Base-by-base conservation (phyloP, 2,329 filamentous ascomycete species). In the Cladorrhinum sp. region DNA sequence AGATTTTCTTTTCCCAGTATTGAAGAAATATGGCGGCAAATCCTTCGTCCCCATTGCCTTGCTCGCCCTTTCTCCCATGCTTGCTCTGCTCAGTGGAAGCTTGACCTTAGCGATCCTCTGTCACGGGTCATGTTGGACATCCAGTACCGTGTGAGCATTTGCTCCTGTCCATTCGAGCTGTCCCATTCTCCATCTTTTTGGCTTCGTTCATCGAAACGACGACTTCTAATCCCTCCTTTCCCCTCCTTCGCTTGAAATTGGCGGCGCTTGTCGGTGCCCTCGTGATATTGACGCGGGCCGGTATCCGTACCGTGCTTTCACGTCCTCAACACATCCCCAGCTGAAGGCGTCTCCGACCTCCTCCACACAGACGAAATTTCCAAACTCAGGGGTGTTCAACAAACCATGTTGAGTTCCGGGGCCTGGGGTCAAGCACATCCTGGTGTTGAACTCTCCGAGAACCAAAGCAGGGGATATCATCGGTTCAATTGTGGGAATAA, bases 401-500 rank as follows among this genome's bases (percentile, higher is more conserved):
- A 2, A 53, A 57, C 20, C 29, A 64, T 64, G 62, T 59, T 59
- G 1, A 48, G 24, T 18, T 64, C 63, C 12, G 61, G 61, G 8
- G 61, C 48, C 13, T 65, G 63, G 63, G 61, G 63, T 16, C 32
- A 25, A 12, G 56, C 55, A 9, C 63, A 61, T 2, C 58, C 56
- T 2, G 61, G 59, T 20, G 58, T 65, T 13, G 38, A 63, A 58
- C 61, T 65, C 22, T 22, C 63, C 12, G 58, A 65, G 54, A 48
- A 61, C 29, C 63, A 65, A 25, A 54, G 58, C 50, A 45, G 52
- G 13, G 25, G 50, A 55, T 32, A 63, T 65, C 57, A 58, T 63
- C 60, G 60, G 63, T 23, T 53, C 63, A 12, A 61, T 65, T 20
- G 59, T 62, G 18, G 61, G 32, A 13, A 60, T 63, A 54, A 65